Base-by-base conservation (phyloP, 192 early-diverging fungal species). In the Mortierella alpina region DNA sequence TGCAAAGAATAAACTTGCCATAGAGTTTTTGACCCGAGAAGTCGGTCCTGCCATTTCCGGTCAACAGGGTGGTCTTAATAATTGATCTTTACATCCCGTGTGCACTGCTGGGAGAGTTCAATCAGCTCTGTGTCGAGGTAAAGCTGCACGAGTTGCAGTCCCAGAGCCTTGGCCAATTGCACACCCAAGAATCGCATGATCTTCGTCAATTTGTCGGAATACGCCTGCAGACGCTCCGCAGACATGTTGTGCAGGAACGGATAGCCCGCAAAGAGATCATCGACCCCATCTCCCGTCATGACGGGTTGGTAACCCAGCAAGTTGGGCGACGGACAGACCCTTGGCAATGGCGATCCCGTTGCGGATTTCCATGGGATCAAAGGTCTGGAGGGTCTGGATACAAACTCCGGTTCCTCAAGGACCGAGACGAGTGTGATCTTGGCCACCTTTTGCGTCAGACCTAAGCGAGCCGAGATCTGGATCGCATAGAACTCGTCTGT, bases 261-360 rank as follows among this genome's bases (percentile, higher is more conserved):
- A 69, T 93, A 93, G 1, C 92, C 92, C 11, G 90, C 90, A 87
- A 93, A 93, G 15, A 93, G 67, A 63, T 93, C 92, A 62, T 93
- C 92, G 0, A 90, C 90, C 4, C 86, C 90, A 68, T 93, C 92
- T 22, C 92, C 92, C 0, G 90, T 90, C 58, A 86, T 84, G 18
- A 91, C 76, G 0, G 82, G 68, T 17, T 47, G 68, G 63, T 87
- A 77, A 6, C 90, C 90, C 18, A 84, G 40, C n/a, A 60, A 31
- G 52, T 86, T 77, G n/a, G 49, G 86, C 87, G 8, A 83, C 53
- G 45, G 70, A 68, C 41, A 93, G 70, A 0, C 87, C 86, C 31
- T 70, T 58, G 0, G 92, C 89, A 51, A 92, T 85, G 0, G 88
- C 89, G 17, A 91, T 86, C 0, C 87, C 83, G 70, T 90, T 90